Evolutionary conservation across 495 filamentous ascomycete species (phyloP).

Genomic region (Aspergillus sclerotioniger): DNA sequence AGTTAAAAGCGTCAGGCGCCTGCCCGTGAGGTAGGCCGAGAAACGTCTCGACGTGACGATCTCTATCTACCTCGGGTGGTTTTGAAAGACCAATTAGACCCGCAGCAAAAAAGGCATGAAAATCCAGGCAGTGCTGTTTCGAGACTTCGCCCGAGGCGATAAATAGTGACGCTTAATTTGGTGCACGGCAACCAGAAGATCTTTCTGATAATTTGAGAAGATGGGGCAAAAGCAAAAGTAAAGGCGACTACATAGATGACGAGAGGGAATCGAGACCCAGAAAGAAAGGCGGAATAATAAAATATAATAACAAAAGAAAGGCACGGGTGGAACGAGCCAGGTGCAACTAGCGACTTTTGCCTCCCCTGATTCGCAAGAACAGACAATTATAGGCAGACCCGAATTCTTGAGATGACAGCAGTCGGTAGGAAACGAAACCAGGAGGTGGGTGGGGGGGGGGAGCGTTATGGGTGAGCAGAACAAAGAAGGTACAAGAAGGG

Average conservation of each 20-base stretch:
- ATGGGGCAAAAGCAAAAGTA: neutral
- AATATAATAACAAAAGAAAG: neutral
- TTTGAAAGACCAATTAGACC: neutral
- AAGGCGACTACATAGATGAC: neutral
- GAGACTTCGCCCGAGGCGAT: neutral
- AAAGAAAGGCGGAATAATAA: neutral
- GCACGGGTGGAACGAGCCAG: neutral
- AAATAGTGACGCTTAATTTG: neutral
- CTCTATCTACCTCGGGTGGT: neutral
- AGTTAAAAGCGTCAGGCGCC: neutral
- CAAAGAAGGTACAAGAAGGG: conserved; percentile 2
- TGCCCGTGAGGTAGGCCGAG: neutral
- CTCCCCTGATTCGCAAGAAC: neutral
- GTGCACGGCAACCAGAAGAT: neutral
- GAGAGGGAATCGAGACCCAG: neutral
- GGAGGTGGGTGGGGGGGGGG: neutral
- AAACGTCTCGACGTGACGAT: neutral
- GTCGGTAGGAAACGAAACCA: neutral
- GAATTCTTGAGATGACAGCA: neutral
- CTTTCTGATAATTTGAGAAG: conserved; percentile 3
- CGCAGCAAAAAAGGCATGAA: neutral
- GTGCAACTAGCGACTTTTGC: neutral
- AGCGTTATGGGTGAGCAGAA: neutral
- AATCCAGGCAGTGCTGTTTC: neutral
- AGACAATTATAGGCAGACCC: neutral